phyloP scores from a whole-genome alignment of 495 filamentous ascomycete species.

The Pyronema domesticum region DNA sequence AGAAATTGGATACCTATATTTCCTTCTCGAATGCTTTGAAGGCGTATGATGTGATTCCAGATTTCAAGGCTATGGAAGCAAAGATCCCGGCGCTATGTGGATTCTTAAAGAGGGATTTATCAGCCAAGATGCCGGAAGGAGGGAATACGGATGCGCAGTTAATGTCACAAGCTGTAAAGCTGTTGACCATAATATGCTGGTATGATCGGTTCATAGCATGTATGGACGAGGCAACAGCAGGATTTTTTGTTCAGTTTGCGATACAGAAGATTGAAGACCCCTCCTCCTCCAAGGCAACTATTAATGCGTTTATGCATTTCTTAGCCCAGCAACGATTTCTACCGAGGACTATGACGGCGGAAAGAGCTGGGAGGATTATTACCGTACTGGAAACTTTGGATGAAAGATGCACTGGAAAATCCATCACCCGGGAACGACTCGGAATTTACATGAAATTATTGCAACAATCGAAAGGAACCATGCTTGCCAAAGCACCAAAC shows the following conservation, averaged over 20 bases:
- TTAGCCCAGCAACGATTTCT: constrained; percentile 59
- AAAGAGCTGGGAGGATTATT: constrained; percentile 49
- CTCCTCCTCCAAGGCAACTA: constrained; percentile 53
- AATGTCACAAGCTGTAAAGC: constrained; percentile 53
- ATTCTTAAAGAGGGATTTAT: constrained; percentile 65
- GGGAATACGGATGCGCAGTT: constrained; percentile 43
- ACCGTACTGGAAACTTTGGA: constrained; percentile 50
- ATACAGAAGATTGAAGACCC: constrained; percentile 47
- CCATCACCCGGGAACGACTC: constrained; percentile 53
- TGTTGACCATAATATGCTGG: constrained; percentile 54
- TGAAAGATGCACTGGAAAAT: constrained; percentile 56
- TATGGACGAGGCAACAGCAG: constrained; percentile 56
- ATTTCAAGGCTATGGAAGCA: constrained; percentile 48
- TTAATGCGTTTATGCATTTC: constrained; percentile 58
- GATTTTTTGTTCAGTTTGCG: constrained; percentile 62
- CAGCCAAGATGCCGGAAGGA: constrained; percentile 31
- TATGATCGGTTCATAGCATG: constrained; percentile 43
- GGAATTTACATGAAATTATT: constrained; percentile 59
- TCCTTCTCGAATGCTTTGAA: constrained; percentile 57
- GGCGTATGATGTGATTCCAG: constrained; percentile 57
- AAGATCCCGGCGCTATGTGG: constrained; percentile 57
- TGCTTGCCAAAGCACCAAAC: constrained; percentile 40
- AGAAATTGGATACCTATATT: constrained; percentile 71
- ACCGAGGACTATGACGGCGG: constrained; percentile 49
- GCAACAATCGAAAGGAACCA: constrained; percentile 44